Evolutionary conservation across 495 filamentous ascomycete species (phyloP).

Genomic region (Chaetomium fimeti): DNA sequence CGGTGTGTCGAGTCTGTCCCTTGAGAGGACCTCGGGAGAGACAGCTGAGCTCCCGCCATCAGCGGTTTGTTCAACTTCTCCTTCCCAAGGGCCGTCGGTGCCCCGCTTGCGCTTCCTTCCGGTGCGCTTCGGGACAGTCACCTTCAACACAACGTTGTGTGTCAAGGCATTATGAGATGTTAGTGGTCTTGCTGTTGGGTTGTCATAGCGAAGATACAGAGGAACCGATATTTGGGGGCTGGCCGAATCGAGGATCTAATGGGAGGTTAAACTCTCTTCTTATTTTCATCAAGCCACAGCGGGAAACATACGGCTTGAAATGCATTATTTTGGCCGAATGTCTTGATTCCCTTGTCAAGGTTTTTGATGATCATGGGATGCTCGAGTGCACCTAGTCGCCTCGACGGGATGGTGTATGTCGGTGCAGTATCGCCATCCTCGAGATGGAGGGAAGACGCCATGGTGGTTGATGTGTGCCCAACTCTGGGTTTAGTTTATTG

Average conservation of each 20-base stretch:
- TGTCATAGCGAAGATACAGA: slow-evolving; percentile 71
- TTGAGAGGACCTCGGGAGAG: slow-evolving; percentile 35
- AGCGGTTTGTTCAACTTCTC: slow-evolving; percentile 22
- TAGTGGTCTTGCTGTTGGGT: slow-evolving; percentile 71
- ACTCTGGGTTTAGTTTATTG: too few relatives aligned
- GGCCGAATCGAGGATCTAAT: slow-evolving; percentile 40
- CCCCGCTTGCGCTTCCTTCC: slow-evolving; percentile 80
- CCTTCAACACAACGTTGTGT: slow-evolving; percentile 79
- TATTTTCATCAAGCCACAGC: slow-evolving; percentile 7
- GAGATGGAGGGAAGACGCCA: slow-evolving; percentile 10
- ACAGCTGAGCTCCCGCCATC: slow-evolving; percentile 24
- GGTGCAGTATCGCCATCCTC: slow-evolving; percentile 37
- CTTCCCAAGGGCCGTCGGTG: slow-evolving; percentile 61
- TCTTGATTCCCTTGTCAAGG: slow-evolving; percentile 75
- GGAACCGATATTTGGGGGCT: slow-evolving; percentile 48
- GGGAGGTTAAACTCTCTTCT: background rate
- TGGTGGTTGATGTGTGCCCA: slow-evolving; percentile 10
- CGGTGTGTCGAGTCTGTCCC: slow-evolving; percentile 44
- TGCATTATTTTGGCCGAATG: slow-evolving; percentile 65
- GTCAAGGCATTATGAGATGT: slow-evolving; percentile 67
- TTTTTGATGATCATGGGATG: slow-evolving; percentile 84
- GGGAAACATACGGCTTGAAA: slow-evolving; percentile 59
- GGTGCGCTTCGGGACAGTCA: slow-evolving; percentile 82
- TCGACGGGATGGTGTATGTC: slow-evolving; percentile 55
- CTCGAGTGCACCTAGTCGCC: slow-evolving; percentile 73